Base-by-base conservation (phyloP, 306 rosid species). In the Erythrophleum fordii region DNA sequence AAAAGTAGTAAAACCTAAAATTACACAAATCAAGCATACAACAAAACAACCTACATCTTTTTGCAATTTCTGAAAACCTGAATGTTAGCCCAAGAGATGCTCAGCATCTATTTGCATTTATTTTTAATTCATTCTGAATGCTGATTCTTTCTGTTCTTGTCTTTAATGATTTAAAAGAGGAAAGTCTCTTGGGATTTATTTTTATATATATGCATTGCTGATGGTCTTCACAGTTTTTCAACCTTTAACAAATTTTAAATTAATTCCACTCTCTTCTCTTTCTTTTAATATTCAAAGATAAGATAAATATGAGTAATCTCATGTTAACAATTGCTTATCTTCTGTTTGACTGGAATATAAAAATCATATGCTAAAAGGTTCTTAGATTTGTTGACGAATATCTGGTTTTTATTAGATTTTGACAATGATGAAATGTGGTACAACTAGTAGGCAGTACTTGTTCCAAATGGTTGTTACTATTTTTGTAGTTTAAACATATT, bases 51-150 rank as follows among this genome's bases (percentile, higher is more conserved):
- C 46, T 10, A 31, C 9, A 52, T 18, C 25, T 18, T 11, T 52
- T 49, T 16, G 55, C 55, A 5, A 52, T 52, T 49, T 17, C 78
- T 79, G 64, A 82, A 79, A 83, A 78, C 79, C 83, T 80, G 80
- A n/a, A n/a, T n/a, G n/a, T n/a, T n/a, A n/a, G n/a, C n/a, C n/a
- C n/a, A 75, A 45, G 71, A 53, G 77, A 67, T 66, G 25, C 65
- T 56, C 34, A 31, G 29, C 29, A 42, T 64, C 39, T 66, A 52
- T 53, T 22, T 80, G 61, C 79, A 72, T 34, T 76, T 53, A 7
- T 29, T 51, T 42, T 45, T 70, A 51, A 76, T 75, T 84, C 45
- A 25, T 60, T 44, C 42, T 70, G 68, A 53, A 42, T 70, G 84
- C 66, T 53, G 28, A 53, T 53, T 7, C 9, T 53, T 11, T 41